These are phyloP conservation scores for Cardamine occulta DNA, from an alignment of 345 rosid genomes.

Conservation along the genomic window DNA sequence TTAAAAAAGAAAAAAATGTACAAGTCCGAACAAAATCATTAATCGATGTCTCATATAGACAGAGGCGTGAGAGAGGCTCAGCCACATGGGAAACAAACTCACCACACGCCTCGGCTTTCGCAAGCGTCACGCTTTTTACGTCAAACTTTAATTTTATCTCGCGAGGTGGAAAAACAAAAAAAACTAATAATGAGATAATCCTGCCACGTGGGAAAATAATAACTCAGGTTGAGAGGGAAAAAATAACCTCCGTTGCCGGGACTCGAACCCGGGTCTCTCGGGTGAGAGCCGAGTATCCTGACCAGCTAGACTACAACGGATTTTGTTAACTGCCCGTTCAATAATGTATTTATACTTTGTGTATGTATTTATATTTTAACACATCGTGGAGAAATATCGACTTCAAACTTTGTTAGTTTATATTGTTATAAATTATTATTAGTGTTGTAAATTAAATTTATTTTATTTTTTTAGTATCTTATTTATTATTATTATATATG, in stretches of 20 bases:
- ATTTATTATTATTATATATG: too few species aligned
- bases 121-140: slow-evolving; percentile 39
- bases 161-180: neutral
- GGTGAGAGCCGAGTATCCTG: slow-evolving; percentile 81
- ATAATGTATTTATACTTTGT: too few species aligned
- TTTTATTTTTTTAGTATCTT: too few species aligned
- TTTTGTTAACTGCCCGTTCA: too few species aligned
- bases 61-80: slow-evolving; percentile 36
- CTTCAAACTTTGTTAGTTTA: too few species aligned
- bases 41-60: slow-evolving; percentile 39
- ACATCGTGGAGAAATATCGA: too few species aligned
- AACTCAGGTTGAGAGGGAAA: neutral
- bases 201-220: slow-evolving; percentile 17
- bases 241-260: slow-evolving; percentile 58
- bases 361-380: too few species aligned
- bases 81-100: slow-evolving; percentile 41
- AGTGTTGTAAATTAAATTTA: too few species aligned
- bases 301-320: too few species aligned
- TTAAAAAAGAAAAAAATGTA: neutral
- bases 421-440: too few species aligned
- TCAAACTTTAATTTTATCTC: slow-evolving; percentile 7
- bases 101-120: slow-evolving; percentile 43
- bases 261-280: slow-evolving; percentile 69
- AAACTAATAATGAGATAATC: neutral
- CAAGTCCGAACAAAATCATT: slow-evolving; percentile 37